Evolutionary conservation across 1,284 basidiomycete species (phyloP), one percentile per base, ranked within the genome.

Genomic region (Rhodotorula glutinis): DNA sequence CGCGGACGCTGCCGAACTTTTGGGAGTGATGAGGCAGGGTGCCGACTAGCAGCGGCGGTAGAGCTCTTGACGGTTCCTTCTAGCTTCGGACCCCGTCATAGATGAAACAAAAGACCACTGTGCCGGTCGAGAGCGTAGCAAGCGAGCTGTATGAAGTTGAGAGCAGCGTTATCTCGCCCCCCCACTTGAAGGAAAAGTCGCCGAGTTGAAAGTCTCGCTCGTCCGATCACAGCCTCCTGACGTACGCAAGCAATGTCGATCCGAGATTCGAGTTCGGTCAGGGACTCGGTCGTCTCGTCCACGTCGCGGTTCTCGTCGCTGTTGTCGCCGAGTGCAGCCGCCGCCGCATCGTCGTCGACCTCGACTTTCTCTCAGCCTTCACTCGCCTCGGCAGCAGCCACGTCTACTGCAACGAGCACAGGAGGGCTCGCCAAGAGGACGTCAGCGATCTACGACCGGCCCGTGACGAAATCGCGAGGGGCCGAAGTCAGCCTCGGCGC

Each of bases 401-500:
- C 52, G 58, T 1, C 65, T 52, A 0, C 43, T 44, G 17, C 21
- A 44, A 19, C 52, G 25, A 55, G 44, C 27, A 38, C 49, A 27
- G 25, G 14, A 10, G 25, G 25, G 11, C 49, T 27, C n/a, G 47
- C 51, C 40, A 65, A 60, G 54, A 63, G 70, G 10, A 63, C 62
- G 2, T 23, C 59, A 0, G 44, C 51, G 72, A 90, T 95, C 66
- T 89, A 93, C 79, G 92, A 95, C 74, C 83, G 92, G 69, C 87
- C 85, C 60, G 81, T 94, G 70, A 92, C 90, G 82, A 91, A 91
- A 81, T 86, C 89, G 7, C 85, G 88, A 59, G 84, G 85, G 2
- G 79, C 86, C 9, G 91, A 96, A 77, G 90, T 94, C 58, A 88
- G 89, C 27, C 82, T 87, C 3, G 85, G 87, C 4, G 88, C 91